Evolutionary conservation across 176 grass and related monocot genomes (phyloP).

Genomic region (Elaeis guineensis): DNA sequence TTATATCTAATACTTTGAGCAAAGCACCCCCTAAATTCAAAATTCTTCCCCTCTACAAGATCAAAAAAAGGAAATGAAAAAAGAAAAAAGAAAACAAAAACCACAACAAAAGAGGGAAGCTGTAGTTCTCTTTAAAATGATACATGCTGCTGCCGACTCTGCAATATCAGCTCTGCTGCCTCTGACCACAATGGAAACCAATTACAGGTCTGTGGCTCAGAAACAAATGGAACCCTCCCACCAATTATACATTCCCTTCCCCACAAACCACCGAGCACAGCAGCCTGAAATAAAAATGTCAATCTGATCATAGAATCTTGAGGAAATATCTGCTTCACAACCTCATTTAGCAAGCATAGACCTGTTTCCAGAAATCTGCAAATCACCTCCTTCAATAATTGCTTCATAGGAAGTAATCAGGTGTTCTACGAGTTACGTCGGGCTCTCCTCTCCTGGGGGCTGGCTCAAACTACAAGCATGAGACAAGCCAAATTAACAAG

Average conservation of each 20-base stretch:
- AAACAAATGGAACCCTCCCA: background rate
- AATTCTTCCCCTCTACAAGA: background rate
- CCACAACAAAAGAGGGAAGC: background rate
- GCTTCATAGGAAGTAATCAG: slow-evolving; percentile 46
- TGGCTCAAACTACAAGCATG: slow-evolving; percentile 31
- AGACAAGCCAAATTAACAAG: no score
- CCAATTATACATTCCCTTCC: background rate
- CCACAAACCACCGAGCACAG: background rate
- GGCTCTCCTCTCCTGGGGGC: slow-evolving; percentile 50
- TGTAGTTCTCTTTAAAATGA: background rate
- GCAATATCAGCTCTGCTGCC: background rate
- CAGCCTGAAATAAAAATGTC: background rate
- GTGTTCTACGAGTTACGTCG: slow-evolving; percentile 45
- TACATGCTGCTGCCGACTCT: background rate
- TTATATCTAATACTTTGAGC: background rate
- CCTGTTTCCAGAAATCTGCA: slow-evolving; percentile 16
- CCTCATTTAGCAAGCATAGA: slow-evolving; percentile 11
- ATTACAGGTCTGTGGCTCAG: background rate
- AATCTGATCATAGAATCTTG: background rate
- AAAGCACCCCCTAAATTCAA: background rate
- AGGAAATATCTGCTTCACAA: slow-evolving; percentile 26
- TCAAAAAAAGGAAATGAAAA: background rate
- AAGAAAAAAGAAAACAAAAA: background rate
- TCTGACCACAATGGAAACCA: background rate
- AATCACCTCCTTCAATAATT: background rate